Evolutionary conservation across 2,329 filamentous ascomycete genomes (phyloP).

Genomic region (Eutypa lata): DNA sequence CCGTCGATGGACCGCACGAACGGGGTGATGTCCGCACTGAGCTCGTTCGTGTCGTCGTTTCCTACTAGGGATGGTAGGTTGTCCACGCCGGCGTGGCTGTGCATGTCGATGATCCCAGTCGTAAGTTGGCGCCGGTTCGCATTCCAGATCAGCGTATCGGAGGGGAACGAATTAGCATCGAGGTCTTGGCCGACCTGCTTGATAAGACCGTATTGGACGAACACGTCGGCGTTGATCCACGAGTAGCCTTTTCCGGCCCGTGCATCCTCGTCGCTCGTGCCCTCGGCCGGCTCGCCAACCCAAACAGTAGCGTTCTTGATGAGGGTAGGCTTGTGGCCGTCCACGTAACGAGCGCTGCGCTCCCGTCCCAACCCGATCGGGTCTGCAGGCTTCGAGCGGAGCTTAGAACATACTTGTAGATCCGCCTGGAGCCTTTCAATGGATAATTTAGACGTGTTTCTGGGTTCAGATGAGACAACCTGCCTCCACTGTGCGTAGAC

Average conservation of each 20-base stretch:
- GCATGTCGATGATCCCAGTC: conserved; percentile 68
- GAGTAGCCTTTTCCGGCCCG: conserved; percentile 56
- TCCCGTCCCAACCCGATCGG: conserved; percentile 54
- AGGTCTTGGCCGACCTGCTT: conserved; percentile 41
- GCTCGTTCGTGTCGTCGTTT: conserved; percentile 60
- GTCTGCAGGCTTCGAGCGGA: conserved; percentile 53
- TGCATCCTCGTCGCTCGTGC: conserved; percentile 51
- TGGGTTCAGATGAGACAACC: conserved; percentile 18
- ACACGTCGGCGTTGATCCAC: conserved; percentile 60
- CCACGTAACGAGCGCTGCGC: conserved; percentile 58
- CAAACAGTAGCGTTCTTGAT: conserved; percentile 66
- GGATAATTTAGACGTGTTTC: conserved; percentile 38
- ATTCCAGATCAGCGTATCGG: conserved; percentile 51
- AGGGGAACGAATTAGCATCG: conserved; percentile 34
- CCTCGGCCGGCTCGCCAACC: conserved; percentile 57
- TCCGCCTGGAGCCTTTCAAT: conserved; percentile 50
- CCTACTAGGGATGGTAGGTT: conserved; percentile 56
- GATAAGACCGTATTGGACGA: conserved; percentile 60
- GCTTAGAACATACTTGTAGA: conserved; percentile 51
- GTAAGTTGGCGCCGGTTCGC: conserved; percentile 61
- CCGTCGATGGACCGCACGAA: conserved; percentile 66
- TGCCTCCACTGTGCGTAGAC: conserved; percentile 49
- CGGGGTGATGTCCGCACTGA: conserved; percentile 62
- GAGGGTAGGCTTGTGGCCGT: conserved; percentile 56
- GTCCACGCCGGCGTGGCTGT: conserved; percentile 62